Base-by-base conservation (phyloP, 495 filamentous ascomycete species). In the Aspergillus nidulans region DNA sequence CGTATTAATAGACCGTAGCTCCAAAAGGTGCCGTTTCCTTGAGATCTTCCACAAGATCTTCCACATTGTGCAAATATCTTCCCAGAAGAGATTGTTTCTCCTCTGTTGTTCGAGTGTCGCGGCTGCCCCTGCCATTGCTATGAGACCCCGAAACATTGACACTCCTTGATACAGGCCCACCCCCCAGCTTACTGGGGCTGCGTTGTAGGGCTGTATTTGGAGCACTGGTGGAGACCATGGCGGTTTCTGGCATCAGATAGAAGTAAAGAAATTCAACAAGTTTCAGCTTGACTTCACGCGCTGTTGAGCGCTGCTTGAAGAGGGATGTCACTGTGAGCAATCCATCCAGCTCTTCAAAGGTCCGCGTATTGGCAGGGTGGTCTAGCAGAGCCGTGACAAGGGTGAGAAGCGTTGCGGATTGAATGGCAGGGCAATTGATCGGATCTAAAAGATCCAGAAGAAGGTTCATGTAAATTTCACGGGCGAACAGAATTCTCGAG, bases 221-320 rank as follows among this genome's bases (percentile, higher is more conserved):
- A 19, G 70, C 60, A 32, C 45, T 78, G 64, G 63, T 38, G 13
- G 63, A 59, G 0, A 78, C 74, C 18, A 80, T 78, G 1, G 88
- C 83, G 1, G 80, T 84, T 70, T 97, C 94, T 25, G 92, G 91
- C 85, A 97, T 96, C 45, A 98, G 83, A 69, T 97, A 98, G 71
- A 97, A 97, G 72, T 97, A 96, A 5, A 98, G 73, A 67, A 98
- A 97, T 65, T 98, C 94, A 54, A 96, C 85, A 9, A 95, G 80
- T 62, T 92, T 91, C 60, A 96, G 82, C 69, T 95, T 96, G 53
- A 98, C 92, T 58, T 92, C 89, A 51, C 89, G 81, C 13, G 82
- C 82, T 4, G 91, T 96, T 60, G 83, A 80, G 32, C 88, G 84
- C 56, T 81, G 83, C 68, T 95, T 95, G 80, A 97, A 97, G 6